phyloP scores from a whole-genome alignment of 768 basidiomycete genomes.

The Tylopilus felleus region DNA sequence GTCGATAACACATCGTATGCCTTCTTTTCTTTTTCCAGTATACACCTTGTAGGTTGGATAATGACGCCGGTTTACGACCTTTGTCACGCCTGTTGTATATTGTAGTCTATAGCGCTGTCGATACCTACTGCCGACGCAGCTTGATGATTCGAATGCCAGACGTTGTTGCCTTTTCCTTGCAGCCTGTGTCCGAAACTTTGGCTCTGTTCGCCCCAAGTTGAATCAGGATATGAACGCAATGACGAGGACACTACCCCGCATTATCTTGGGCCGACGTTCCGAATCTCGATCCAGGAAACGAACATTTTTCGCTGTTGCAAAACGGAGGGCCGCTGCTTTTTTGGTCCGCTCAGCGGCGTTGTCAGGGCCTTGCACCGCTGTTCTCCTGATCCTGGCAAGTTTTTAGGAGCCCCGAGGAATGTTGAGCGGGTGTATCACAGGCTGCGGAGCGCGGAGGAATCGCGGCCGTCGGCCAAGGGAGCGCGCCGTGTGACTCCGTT shows the following conservation, averaged over 20 bases:
- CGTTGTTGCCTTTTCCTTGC: slow-evolving; percentile 19
- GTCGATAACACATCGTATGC: slow-evolving; percentile 16
- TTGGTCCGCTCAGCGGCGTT: slow-evolving; percentile 29
- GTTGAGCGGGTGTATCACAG: slow-evolving; percentile 8
- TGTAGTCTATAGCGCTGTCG: slow-evolving; percentile 29
- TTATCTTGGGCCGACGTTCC: slow-evolving; percentile 25
- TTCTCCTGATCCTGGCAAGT: slow-evolving; percentile 8
- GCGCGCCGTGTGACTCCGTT: not conserved
- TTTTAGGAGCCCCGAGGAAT: slow-evolving; percentile 12
- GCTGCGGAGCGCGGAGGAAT: slow-evolving; percentile 22
- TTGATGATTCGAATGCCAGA: slow-evolving; percentile 19
- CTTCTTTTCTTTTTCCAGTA: slow-evolving; percentile 14
- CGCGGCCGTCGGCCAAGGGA: slow-evolving; percentile 18
- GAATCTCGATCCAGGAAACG: slow-evolving; percentile 27
- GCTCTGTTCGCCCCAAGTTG: not conserved
- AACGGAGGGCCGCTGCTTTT: slow-evolving; percentile 31
- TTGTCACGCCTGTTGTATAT: slow-evolving; percentile 24
- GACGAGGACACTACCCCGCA: slow-evolving; percentile 20
- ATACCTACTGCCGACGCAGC: slow-evolving; percentile 28
- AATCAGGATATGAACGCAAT: not conserved
- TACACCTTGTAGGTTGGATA: slow-evolving; percentile 29
- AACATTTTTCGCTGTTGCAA: slow-evolving; percentile 24
- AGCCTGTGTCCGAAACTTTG: not conserved
- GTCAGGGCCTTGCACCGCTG: slow-evolving; percentile 22
- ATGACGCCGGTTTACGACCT: slow-evolving; percentile 19